Conservation (phyloP, 2,329 filamentous ascomycete genomes). For the Calonectria pteridis region DNA sequence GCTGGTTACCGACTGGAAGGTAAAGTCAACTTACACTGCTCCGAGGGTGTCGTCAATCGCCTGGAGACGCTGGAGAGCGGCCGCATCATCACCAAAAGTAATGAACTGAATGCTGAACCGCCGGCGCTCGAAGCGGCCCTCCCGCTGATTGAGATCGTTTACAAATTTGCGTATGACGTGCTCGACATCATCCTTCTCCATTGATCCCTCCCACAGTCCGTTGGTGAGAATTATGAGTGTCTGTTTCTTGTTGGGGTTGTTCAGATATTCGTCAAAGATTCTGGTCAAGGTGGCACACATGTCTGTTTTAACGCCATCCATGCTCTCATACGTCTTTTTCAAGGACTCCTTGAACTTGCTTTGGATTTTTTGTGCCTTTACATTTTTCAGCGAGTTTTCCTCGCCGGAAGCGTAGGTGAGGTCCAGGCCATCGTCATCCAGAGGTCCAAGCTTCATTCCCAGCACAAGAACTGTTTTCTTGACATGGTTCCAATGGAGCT, state of each 20-base stretch:
- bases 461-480: neutral
- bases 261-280: slow-evolving; percentile 1
- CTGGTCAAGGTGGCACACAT: neutral
- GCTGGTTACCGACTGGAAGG: neutral
- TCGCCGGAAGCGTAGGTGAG: neutral
- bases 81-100: neutral
- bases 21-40: neutral
- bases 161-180: neutral
- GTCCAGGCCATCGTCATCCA: slow-evolving; percentile 13
- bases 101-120: slow-evolving; percentile 21
- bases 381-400: neutral
- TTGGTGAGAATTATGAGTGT: slow-evolving; percentile 15
- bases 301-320: neutral
- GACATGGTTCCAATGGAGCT: slow-evolving; percentile 4
- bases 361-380: neutral
- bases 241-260: neutral
- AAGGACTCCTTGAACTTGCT: neutral
- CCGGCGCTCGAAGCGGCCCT: neutral
- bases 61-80: neutral
- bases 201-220: slow-evolving; percentile 1
- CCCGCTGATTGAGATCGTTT: neutral
- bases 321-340: neutral
- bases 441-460: slow-evolving; percentile 8
- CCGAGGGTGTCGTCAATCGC: neutral
- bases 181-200: neutral